Evolutionary conservation across 2,329 filamentous ascomycete genomes (phyloP), one percentile per base, ranked within the genome.

Genomic region (Apiospora marii): DNA sequence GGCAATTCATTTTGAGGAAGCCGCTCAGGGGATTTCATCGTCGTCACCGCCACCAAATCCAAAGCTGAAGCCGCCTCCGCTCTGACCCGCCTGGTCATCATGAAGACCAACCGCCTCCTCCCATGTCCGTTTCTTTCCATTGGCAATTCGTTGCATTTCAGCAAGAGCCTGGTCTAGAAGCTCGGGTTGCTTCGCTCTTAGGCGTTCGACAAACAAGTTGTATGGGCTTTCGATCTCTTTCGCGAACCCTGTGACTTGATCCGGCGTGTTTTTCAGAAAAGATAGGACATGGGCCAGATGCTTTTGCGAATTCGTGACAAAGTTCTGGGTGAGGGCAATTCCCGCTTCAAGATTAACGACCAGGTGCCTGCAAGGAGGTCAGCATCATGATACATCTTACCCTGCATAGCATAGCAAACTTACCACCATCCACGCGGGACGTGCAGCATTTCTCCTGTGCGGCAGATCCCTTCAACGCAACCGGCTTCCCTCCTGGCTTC

Each of bases 251-350:
- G 94, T 96, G 1, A 98, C 92, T 79, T 97, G 95, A 73, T 96
- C 93, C 2, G 93, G 84, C 81, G 94, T 95, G 80, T 98, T 92
- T 70, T 89, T 89, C 77, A 98, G 82, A 77, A 98, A 98, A 1
- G 89, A 89, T 70, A 98, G 82, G 0, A 95, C 95, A 61, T 94
- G 91, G 0, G 88, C 85, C 1, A 98, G 83, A 78, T 96, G 73
- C 67, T 72, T 72, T 49, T 61, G 92, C 4, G 90, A 91, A 74
- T 85, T 85, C 51, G 96, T 95, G 16, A 98, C 94, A 80, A 98
- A 98, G 80, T 98, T 98, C 81, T 98, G 96, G 10, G 96, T 98
- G 75, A 98, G 88, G 4, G 96, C 96, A 75, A 98, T 93, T 61
- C 93, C 93, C 16, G 90, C 88, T 77, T 95, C 93, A 1, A 98